Conservation (phyloP, 495 filamentous ascomycete species). For the Rhypophila decipiens region DNA sequence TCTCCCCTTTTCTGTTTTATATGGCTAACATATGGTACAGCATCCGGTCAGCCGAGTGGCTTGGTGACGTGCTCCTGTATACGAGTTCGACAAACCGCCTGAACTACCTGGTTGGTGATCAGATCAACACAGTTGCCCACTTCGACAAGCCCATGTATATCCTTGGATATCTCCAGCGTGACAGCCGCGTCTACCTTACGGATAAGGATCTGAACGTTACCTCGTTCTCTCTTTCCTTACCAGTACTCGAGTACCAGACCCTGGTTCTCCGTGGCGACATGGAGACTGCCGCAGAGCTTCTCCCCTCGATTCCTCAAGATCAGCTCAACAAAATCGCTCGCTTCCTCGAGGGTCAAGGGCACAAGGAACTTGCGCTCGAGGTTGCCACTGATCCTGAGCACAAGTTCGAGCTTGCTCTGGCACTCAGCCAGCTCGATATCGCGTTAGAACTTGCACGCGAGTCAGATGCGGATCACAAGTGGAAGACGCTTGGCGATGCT, state of each 20-base stretch:
- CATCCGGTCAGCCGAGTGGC: constrained; percentile 93
- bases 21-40: constrained; percentile 31
- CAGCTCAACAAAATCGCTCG: constrained; percentile 96
- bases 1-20: background rate
- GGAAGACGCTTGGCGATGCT: constrained; percentile 92
- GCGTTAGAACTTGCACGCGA: constrained; percentile 78
- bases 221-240: constrained; percentile 84
- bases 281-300: constrained; percentile 80
- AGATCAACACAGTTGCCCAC: constrained; percentile 97
- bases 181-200: constrained; percentile 85
- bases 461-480: constrained; percentile 89
- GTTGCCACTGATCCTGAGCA: constrained; percentile 96
- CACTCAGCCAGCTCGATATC: constrained; percentile 73
- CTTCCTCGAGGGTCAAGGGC: constrained; percentile 95
- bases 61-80: constrained; percentile 98
- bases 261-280: constrained; percentile 92
- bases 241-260: constrained; percentile 97
- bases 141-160: constrained; percentile 94
- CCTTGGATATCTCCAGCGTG: constrained; percentile 89
- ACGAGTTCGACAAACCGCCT: constrained; percentile 93
- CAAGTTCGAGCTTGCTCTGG: constrained; percentile 87
- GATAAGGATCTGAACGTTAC: constrained; percentile 92
- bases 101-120: constrained; percentile 97
- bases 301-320: constrained; percentile 74
- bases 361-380: constrained; percentile 90